Conservation (phyloP, 495 filamentous ascomycete genomes). For the Talaromyces adpressus region DNA sequence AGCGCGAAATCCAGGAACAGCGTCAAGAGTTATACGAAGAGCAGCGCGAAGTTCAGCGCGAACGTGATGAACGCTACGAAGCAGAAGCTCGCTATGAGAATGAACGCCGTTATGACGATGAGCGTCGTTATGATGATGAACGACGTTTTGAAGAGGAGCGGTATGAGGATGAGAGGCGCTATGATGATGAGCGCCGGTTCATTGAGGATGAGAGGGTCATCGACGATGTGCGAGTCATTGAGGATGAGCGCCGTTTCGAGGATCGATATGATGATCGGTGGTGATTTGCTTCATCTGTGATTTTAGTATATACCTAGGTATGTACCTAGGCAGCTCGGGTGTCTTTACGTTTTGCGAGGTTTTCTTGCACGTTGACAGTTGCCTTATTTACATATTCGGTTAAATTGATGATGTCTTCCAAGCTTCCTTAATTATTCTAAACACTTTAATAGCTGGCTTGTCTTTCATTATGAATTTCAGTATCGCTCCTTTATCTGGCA, state of each 20-base stretch:
- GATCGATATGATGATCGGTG: constrained; percentile 4
- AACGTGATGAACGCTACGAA: neutral
- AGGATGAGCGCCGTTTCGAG: neutral
- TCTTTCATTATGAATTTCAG: neutral
- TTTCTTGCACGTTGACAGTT: neutral
- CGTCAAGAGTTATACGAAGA: constrained; percentile 1
- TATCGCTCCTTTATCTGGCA: too few relatives aligned
- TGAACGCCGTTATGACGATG: constrained; percentile 5
- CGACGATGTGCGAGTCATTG: neutral
- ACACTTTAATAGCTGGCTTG: neutral
- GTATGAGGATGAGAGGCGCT: neutral
- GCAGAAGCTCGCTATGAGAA: neutral
- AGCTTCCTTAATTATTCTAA: neutral
- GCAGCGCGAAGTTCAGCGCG: constrained; percentile 1
- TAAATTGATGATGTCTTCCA: neutral
- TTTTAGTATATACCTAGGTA: neutral
- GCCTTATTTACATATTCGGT: neutral
- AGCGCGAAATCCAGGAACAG: neutral
- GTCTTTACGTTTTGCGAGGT: neutral
- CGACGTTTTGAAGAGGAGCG: neutral
- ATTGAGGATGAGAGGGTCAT: neutral
- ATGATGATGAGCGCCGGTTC: neutral
- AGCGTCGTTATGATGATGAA: constrained; percentile 3
- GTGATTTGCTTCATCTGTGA: neutral
- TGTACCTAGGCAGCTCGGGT: neutral